A percentile compares a stretch with the other conserved stretches of the same genome.
phyloP scores from a whole-genome alignment of 129 eudicot species.

The Tagetes patula region DNA sequence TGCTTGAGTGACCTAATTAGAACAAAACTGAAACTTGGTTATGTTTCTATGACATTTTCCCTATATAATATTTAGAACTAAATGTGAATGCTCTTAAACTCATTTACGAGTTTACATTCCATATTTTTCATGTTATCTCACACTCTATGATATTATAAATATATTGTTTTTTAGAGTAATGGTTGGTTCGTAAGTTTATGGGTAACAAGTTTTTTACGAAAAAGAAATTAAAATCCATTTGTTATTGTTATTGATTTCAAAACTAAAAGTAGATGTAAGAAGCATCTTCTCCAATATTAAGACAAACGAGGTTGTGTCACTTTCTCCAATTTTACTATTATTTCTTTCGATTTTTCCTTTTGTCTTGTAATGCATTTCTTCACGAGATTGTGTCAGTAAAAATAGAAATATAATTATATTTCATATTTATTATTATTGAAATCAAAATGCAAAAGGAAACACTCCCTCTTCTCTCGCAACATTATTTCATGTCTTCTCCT shows the following conservation, averaged over 20 bases:
- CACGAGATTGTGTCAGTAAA: slow-evolving; percentile 84
- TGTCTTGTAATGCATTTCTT: slow-evolving; percentile 69
- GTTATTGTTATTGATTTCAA: slow-evolving; percentile 23
- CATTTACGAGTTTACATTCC: too few species aligned
- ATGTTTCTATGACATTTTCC: too few species aligned
- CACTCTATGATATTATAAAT: too few species aligned
- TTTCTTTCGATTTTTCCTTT: slow-evolving; percentile 52
- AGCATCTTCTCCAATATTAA: slow-evolving; percentile 47
- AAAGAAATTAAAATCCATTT: too few species aligned
- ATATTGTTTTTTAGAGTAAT: too few species aligned
- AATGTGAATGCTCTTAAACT: too few species aligned
- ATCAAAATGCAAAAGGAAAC: slow-evolving; percentile 26
- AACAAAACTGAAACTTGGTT: too few species aligned
- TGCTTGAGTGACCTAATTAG: too few species aligned
- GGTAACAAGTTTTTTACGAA: too few species aligned
- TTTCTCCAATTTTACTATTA: slow-evolving; percentile 32
- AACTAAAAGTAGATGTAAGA: slow-evolving; percentile 40
- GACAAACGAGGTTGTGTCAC: slow-evolving; percentile 45
- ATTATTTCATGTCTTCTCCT: slow-evolving; percentile 36
- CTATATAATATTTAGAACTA: too few species aligned
- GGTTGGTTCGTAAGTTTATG: too few species aligned
- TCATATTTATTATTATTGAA: neutral
- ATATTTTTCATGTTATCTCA: too few species aligned
- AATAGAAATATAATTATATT: neutral
- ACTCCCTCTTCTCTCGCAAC: slow-evolving; percentile 36